These are phyloP conservation scores for Stropharia rugosoannulata DNA, from an alignment of 768 basidiomycete genomes.

Conservation along the genomic window DNA sequence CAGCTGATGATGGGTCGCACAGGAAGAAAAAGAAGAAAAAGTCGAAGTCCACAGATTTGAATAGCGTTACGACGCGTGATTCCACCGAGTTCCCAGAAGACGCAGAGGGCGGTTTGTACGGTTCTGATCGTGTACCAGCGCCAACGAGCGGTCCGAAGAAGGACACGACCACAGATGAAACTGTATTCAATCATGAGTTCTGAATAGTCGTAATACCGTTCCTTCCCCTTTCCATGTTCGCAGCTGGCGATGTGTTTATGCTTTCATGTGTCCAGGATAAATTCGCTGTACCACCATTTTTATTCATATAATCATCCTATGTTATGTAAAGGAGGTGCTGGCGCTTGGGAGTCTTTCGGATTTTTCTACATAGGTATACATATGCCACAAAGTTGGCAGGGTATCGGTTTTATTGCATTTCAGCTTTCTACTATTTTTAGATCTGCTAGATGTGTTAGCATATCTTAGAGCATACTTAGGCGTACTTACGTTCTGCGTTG, in stretches of 20 bases:
- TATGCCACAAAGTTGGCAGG: too few species aligned
- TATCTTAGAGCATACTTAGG: too few species aligned
- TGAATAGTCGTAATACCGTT: constrained; percentile 23
- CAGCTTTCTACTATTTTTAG: too few species aligned
- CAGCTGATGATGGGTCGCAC: constrained; percentile 31
- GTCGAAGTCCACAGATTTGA: constrained; percentile 42
- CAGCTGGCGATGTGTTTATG: neutral
- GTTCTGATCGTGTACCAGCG: constrained; percentile 21
- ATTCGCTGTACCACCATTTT: neutral
- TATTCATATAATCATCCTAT: neutral
- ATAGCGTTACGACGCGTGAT: constrained; percentile 32
- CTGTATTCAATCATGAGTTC: constrained; percentile 69
- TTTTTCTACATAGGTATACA: too few species aligned
- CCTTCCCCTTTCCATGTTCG: neutral
- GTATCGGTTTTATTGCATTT: too few species aligned
- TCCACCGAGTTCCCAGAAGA: constrained; percentile 69
- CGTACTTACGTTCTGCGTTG: too few species aligned
- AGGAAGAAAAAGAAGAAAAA: constrained; percentile 64
- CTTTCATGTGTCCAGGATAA: too few species aligned
- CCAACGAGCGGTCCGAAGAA: constrained; percentile 14
- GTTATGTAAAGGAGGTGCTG: neutral
- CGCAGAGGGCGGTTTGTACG: constrained; percentile 68
- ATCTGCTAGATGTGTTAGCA: too few species aligned
- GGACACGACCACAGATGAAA: constrained; percentile 36
- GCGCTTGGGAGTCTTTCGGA: too few species aligned